A percentile compares a stretch with the other conserved stretches of the same genome.
These are phyloP conservation scores for Oryza punctata DNA, from an alignment of 176 grass and related monocot species.

Conservation along the genomic window DNA sequence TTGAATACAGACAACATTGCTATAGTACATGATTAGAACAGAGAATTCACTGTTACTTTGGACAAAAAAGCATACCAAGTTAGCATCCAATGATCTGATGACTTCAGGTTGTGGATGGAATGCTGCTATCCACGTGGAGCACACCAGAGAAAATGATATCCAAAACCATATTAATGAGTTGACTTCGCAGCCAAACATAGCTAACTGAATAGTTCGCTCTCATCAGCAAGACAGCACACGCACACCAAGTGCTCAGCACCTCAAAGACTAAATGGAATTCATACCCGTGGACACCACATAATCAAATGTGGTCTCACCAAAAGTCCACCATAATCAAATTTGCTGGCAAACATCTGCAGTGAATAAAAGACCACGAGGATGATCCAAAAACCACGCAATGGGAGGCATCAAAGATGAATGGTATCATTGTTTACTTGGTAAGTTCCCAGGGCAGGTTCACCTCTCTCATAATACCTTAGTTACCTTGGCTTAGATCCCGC, in stretches of 20 bases:
- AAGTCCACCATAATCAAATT: conserved; percentile 14
- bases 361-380: conserved; percentile 4
- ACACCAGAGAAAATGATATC: conserved; percentile 23
- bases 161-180: conserved; percentile 4
- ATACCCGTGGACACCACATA: conserved; percentile 2
- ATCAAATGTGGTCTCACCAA: neutral
- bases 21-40: conserved; percentile 7
- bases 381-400: conserved; percentile 10
- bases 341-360: neutral
- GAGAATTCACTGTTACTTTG: conserved; percentile 16
- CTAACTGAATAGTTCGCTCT: conserved; percentile 26
- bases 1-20: neutral
- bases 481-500: conserved; percentile 4
- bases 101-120: conserved; percentile 17
- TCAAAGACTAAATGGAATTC: neutral
- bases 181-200: conserved; percentile 31
- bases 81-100: conserved; percentile 24
- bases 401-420: conserved; percentile 6
- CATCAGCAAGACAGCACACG: conserved; percentile 7
- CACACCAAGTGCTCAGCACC: conserved; percentile 15
- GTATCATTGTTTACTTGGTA: conserved; percentile 18
- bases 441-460: neutral
- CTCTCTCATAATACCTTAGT: conserved; percentile 4
- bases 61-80: conserved; percentile 42
- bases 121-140: conserved; percentile 15